These are phyloP conservation scores for Xylariaceae sp. DNA, from an alignment of 2,329 filamentous ascomycete genomes.

Conservation along the genomic window DNA sequence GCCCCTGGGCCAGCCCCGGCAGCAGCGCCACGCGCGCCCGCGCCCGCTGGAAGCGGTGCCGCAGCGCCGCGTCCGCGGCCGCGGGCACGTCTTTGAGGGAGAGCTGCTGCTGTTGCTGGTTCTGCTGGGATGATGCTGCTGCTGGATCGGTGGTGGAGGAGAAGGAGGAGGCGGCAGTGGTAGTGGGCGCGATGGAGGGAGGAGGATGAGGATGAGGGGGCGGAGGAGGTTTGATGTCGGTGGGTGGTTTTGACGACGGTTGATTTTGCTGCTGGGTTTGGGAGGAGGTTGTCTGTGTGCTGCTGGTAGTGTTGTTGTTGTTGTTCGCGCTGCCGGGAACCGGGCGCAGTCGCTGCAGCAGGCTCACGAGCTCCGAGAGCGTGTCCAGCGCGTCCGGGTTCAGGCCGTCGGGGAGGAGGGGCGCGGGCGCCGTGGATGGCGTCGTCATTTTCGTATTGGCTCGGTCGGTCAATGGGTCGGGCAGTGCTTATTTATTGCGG, in stretches of 20 bases:
- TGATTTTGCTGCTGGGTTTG: background rate
- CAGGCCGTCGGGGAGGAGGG: conserved; percentile 57
- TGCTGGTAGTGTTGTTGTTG: conserved; percentile 1
- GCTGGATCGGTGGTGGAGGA: background rate
- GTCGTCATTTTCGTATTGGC: too few species aligned
- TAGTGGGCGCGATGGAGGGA: conserved; percentile 21
- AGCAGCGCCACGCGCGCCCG: conserved; percentile 53
- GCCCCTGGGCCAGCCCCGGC: conserved; percentile 60
- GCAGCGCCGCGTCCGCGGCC: conserved; percentile 70
- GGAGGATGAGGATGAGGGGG: conserved; percentile 17
- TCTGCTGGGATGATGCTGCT: too few species aligned
- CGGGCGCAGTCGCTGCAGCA: conserved; percentile 66
- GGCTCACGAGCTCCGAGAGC: conserved; percentile 70
- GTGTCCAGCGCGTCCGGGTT: conserved; percentile 79
- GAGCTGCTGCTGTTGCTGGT: conserved; percentile 25
- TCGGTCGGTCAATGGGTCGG: too few species aligned
- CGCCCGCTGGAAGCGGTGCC: conserved; percentile 76
- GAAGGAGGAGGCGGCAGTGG: conserved; percentile 13
- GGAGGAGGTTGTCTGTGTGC: conserved; percentile 1
- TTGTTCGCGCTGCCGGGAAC: conserved; percentile 12
- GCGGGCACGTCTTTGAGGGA: conserved; percentile 68
- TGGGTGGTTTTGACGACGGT: too few species aligned
- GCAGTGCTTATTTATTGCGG: too few species aligned
- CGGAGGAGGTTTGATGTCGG: conserved; percentile 7
- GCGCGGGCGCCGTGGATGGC: conserved; percentile 31